Evolutionary conservation across 495 filamentous ascomycete species (phyloP).

Genomic region (Penicillium daleae): DNA sequence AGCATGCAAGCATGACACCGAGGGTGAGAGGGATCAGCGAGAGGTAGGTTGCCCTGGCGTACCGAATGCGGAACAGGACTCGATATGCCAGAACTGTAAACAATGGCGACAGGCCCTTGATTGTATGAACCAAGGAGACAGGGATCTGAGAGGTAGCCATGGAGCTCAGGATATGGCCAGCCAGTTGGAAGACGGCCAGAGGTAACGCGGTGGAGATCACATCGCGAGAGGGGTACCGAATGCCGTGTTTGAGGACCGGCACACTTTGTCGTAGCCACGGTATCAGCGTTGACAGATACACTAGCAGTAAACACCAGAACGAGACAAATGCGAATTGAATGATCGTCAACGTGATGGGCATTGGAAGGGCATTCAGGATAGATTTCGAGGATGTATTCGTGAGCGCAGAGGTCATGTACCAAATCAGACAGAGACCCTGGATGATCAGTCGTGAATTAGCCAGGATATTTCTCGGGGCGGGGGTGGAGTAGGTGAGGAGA

Average conservation of each 20-base stretch:
- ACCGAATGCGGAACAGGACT: conserved; percentile 82
- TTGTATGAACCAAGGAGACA: conserved; percentile 96
- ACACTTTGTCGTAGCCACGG: conserved; percentile 67
- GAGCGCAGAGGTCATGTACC: conserved; percentile 93
- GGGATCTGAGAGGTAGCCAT: conserved; percentile 93
- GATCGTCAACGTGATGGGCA: conserved; percentile 90
- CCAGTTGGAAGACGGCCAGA: conserved; percentile 88
- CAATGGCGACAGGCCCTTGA: conserved; percentile 97
- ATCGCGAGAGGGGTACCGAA: conserved; percentile 79
- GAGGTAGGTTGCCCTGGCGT: conserved; percentile 85
- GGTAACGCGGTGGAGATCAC: conserved; percentile 87
- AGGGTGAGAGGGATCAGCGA: conserved; percentile 90
- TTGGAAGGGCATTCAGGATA: conserved; percentile 90
- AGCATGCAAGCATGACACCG: conserved; percentile 94
- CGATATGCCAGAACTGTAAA: conserved; percentile 96
- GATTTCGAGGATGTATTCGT: conserved; percentile 98
- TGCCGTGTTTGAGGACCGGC: conserved; percentile 79
- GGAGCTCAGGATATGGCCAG: conserved; percentile 89
- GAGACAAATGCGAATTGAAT: conserved; percentile 95
- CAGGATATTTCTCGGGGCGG: background rate
- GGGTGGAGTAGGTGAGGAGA: background rate
- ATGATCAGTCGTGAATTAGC: conserved; percentile 19
- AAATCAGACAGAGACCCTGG: conserved; percentile 81
- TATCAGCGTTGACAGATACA: conserved; percentile 70
- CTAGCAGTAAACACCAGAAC: conserved; percentile 80